phyloP scores from a whole-genome alignment of 1,139 yeast genomes.

The Candida glucosophila region DNA sequence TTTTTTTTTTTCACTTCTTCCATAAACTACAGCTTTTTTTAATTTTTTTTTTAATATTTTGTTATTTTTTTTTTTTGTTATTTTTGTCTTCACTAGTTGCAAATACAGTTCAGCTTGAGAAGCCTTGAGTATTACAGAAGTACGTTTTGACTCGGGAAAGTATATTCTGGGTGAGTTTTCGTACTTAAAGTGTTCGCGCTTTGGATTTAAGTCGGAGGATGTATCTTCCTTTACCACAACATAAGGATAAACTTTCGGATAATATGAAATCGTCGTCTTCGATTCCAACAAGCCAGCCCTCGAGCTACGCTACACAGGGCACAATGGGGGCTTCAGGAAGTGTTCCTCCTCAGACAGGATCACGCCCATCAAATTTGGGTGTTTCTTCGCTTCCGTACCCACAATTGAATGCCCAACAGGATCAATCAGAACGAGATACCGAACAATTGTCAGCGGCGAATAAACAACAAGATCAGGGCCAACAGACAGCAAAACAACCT shows the following conservation, averaged over 20 bases:
- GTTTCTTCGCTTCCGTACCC: conserved; percentile 1
- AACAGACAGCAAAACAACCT: conserved; percentile 4
- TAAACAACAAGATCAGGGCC: conserved; percentile 3
- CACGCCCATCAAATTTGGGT: too few relatives aligned
- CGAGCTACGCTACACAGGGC: too few relatives aligned
- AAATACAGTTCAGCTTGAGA: not conserved
- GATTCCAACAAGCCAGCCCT: too few relatives aligned
- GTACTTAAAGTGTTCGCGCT: too few relatives aligned
- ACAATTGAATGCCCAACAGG: not conserved
- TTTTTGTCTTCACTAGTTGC: conserved; percentile 1
- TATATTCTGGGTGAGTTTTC: too few relatives aligned
- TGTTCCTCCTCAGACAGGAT: too few relatives aligned
- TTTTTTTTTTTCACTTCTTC: too few relatives aligned
- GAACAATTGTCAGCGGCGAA: too few relatives aligned
- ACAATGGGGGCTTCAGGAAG: too few relatives aligned
- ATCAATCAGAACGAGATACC: not conserved
- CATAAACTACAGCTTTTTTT: conserved; percentile 3
- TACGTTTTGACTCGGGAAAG: too few relatives aligned
- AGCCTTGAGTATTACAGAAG: not conserved
- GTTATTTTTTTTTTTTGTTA: conserved; percentile 1
- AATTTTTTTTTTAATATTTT: conserved; percentile 4
- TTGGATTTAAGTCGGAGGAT: too few relatives aligned
- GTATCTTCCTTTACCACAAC: conserved; percentile 11
- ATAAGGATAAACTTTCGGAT: conserved; percentile 6
- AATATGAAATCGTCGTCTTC: too few relatives aligned